Conservation (phyloP, 176 grass and related monocot genomes). For the Saccharum officinarum region DNA sequence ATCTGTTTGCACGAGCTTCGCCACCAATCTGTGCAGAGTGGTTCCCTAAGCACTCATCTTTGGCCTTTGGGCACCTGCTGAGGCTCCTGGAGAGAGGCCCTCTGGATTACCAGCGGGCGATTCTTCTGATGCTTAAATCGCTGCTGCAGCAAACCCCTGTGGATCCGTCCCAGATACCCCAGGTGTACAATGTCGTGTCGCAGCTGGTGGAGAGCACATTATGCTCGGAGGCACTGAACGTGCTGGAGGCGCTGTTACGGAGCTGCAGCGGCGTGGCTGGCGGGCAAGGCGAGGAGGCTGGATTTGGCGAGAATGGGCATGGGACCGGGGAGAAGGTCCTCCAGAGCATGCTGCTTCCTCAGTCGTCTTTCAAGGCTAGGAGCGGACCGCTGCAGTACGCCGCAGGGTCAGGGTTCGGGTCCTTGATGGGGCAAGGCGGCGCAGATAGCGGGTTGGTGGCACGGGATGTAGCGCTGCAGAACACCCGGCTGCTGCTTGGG, state of each 20-base stretch:
- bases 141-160: slow-evolving; percentile 83
- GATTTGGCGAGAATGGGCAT: slow-evolving; percentile 54
- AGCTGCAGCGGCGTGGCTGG: slow-evolving; percentile 69
- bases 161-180: slow-evolving; percentile 82
- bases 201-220: slow-evolving; percentile 87
- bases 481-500: slow-evolving; percentile 77
- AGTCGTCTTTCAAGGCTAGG: slow-evolving; percentile 91
- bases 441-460: slow-evolving; percentile 52
- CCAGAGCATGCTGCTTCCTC: slow-evolving; percentile 65
- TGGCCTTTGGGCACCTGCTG: slow-evolving; percentile 95
- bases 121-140: slow-evolving; percentile 91
- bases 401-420: slow-evolving; percentile 67
- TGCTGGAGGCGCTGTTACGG: slow-evolving; percentile 86
- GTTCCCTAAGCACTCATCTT: slow-evolving; percentile 93
- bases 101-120: slow-evolving; percentile 80
- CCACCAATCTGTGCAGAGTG: slow-evolving; percentile 76
- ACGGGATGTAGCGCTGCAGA: slow-evolving; percentile 76
- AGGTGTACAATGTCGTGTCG: slow-evolving; percentile 84
- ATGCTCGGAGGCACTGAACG: slow-evolving; percentile 80
- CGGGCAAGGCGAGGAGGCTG: slow-evolving; percentile 52
- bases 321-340: slow-evolving; percentile 69
- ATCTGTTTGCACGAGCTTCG: slow-evolving; percentile 66
- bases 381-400: slow-evolving; percentile 73
- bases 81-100: slow-evolving; percentile 93
- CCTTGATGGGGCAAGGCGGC: slow-evolving; percentile 49